Base-by-base conservation (phyloP, 768 basidiomycete species). In the Hortiboletus flavorubellus region DNA sequence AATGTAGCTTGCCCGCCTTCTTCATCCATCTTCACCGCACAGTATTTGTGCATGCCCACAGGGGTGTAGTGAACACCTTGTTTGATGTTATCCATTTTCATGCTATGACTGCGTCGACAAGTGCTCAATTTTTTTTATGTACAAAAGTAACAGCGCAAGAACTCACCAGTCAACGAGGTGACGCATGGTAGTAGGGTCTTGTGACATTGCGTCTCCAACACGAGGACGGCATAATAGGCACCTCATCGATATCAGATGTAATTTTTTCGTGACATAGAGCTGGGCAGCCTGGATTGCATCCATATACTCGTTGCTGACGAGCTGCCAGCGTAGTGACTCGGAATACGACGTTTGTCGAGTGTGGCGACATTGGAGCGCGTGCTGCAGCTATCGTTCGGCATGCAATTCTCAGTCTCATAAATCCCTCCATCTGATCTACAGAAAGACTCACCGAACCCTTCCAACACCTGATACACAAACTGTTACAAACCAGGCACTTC, bases 371-470 rank as follows among this genome's bases (percentile, higher is more conserved):
- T 2, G 40, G 26, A 5, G 1, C 6, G 9, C 11, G 29, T 51
- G 50, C 7, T 16, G 16, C 15, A 51, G 9, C 50, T 51, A 14
- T 51, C 10, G 23, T 44, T 35, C 9, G 4, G 15, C n/a, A 31
- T 35, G 33, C 37, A n/a, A 38, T 21, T 15, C 7, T 53, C 14
- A 53, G 44, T 18, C 4, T 10, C 26, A 15, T 18, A 5, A 14
- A 30, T 9, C 30, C 4, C 16, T 10, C 23, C 29, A 10, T 3
- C 18, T 23, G 16, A 31, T 26, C 12, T 6, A 30, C 18, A 12
- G 15, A 35, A 8, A 37, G 15, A 56, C 55, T 8, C 7, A 56
- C 55, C 16, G 55, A 39, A 37, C 3, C 6, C 21, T 46, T 41
- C 55, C 55, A 56, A 14, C 8, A 15, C 14, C 31, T 34, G n/a